Evolutionary conservation across 441 rosid species (phyloP).

Genomic region (Dalechampia spathulata): DNA sequence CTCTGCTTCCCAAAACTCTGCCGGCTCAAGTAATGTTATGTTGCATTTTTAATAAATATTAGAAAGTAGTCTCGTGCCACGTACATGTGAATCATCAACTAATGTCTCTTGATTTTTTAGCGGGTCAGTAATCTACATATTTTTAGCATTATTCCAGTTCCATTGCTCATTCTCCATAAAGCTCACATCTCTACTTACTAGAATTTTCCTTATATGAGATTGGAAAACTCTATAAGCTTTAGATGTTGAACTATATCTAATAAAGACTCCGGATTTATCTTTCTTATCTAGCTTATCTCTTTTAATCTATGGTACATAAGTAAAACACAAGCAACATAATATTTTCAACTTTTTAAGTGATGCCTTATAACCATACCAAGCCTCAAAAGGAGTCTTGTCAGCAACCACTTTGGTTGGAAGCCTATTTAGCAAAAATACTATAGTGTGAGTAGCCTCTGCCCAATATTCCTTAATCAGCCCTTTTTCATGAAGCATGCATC

Average conservation of each 20-base stretch:
- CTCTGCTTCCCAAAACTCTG: neutral
- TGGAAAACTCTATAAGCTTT: neutral
- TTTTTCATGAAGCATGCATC: neutral
- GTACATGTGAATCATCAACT: neutral
- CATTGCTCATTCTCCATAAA: neutral
- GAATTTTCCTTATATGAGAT: neutral
- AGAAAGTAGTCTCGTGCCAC: neutral
- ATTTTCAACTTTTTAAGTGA: neutral
- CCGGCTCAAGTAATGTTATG: neutral
- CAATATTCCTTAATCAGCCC: neutral
- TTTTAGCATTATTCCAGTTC: neutral
- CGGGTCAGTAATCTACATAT: no score
- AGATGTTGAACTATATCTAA: neutral
- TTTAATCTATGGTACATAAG: neutral
- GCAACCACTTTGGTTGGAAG: neutral
- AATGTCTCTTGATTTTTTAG: no score
- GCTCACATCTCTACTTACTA: neutral
- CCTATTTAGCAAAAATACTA: neutral
- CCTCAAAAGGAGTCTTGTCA: neutral
- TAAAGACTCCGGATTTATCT: neutral
- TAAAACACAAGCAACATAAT: neutral
- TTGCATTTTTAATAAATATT: neutral
- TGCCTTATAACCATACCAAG: neutral
- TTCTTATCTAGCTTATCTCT: neutral
- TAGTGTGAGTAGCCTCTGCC: neutral